Evolutionary conservation across 2,329 filamentous ascomycete genomes (phyloP).

Genomic region (Aspergillus brasiliensis): DNA sequence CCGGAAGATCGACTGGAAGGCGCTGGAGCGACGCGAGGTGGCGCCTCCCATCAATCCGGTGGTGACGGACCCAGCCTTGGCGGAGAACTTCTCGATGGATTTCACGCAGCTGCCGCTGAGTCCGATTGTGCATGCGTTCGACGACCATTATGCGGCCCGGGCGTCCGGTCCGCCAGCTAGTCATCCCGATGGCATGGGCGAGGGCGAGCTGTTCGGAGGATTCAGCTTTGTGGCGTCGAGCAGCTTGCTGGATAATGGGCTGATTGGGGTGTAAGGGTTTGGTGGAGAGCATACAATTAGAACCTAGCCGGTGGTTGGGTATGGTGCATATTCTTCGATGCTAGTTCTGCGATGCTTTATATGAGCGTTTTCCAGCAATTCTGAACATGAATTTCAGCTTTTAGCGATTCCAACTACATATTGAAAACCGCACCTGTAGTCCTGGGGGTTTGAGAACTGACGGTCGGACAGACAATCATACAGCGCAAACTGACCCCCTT

Average conservation of each 20-base stretch:
- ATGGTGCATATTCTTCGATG: neutral
- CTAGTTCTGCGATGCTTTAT: neutral
- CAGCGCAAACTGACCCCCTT: neutral
- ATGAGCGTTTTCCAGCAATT: neutral
- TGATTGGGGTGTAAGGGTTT: slow-evolving; percentile 28
- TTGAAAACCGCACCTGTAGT: too few species aligned
- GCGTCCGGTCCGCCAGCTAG: slow-evolving; percentile 22
- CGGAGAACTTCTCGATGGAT: slow-evolving; percentile 93
- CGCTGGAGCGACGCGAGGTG: slow-evolving; percentile 76
- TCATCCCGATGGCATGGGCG: slow-evolving; percentile 22
- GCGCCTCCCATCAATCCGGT: slow-evolving; percentile 88
- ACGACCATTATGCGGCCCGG: slow-evolving; percentile 27
- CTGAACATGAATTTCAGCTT: neutral
- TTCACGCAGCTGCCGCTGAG: slow-evolving; percentile 86
- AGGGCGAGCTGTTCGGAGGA: slow-evolving; percentile 49
- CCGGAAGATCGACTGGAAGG: slow-evolving; percentile 92
- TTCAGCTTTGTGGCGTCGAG: slow-evolving; percentile 53
- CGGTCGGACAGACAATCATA: neutral
- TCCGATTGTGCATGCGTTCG: slow-evolving; percentile 58
- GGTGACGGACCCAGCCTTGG: slow-evolving; percentile 91
- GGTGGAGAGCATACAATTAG: neutral
- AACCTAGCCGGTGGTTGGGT: neutral
- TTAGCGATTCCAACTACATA: neutral
- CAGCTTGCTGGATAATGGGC: slow-evolving; percentile 47
- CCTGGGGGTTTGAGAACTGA: too few species aligned